Evolutionary conservation across 768 basidiomycete genomes (phyloP), one percentile per base, ranked within the genome.

Genomic region (Phaeotremella fagi): DNA sequence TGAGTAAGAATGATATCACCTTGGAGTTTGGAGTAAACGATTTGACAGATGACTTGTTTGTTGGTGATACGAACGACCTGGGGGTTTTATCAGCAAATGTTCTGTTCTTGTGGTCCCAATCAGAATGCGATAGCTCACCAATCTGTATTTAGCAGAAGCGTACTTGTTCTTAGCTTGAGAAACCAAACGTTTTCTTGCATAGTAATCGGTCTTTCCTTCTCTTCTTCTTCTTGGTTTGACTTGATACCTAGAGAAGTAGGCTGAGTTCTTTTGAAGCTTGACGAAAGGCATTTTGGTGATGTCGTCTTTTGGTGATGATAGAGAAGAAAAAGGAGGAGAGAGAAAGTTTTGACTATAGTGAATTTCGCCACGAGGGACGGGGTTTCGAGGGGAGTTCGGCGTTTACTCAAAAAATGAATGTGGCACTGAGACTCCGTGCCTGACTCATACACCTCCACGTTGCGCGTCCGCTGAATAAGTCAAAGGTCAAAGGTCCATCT

Each of bases 81-180:
- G 48, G 48, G 54, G 56, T 56, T 14, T 29, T 26, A 24, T 45
- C 44, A 45, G 44, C 44, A 25, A 20, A 11, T 11, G 4, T 5
- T 20, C 18, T 18, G 20, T 41, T 41, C 38, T 41, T 7, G 20
- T 41, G 11, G 12, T 41, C n/a, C 38, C 38, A 41, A 12, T 20
- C 6, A 41, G 12, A 12, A 41, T 20, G 7, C 11, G 12, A 41
- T 9, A 35, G 42, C 50, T 44, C 33, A 54, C 50, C 6, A 45
- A 45, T 66, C 92, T 90, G 79, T 95, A 95, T 79, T 97, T 95
- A 51, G 92, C 91, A 33, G 90, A 89, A 68, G 94, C 94, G 80
- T 95, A 98, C 81, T 98, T 98, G 85, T 97, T 98, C 83, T 99
- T 99, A 55, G 95, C 91, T 82, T 99, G 95, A 55, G 88, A 84